Conservation (phyloP, 139 green algal species). For the Volvox africanus region DNA sequence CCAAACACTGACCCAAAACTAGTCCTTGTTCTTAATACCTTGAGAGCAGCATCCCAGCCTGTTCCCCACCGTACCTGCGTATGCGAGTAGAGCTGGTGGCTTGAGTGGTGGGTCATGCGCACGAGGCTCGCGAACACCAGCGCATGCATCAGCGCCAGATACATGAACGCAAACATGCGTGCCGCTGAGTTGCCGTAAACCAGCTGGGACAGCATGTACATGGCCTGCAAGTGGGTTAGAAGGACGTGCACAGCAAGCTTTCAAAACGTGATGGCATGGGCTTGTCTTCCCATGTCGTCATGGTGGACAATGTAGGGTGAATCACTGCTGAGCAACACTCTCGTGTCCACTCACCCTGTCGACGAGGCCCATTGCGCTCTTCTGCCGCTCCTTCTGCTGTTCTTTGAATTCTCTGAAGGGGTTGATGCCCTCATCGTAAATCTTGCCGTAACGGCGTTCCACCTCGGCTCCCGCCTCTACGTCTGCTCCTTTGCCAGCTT, state of each 20-base stretch:
- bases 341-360: conserved; percentile 40
- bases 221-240: conserved; percentile 26
- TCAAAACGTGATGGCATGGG: too few relatives aligned
- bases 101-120: conserved; percentile 66
- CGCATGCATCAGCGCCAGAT: conserved; percentile 88
- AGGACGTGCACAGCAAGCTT: not conserved
- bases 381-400: conserved; percentile 60
- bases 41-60: too few relatives aligned
- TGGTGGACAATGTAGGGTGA: too few relatives aligned
- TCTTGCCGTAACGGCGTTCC: conserved; percentile 83
- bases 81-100: conserved; percentile 49
- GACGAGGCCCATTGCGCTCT: conserved; percentile 50
- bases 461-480: conserved; percentile 75
- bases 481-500: conserved; percentile 57
- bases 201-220: conserved; percentile 70
- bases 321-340: too few relatives aligned
- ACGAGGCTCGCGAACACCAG: conserved; percentile 80
- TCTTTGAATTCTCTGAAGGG: conserved; percentile 89
- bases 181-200: conserved; percentile 72
- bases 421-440: conserved; percentile 93
- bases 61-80: conserved; percentile 5
- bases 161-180: conserved; percentile 85
- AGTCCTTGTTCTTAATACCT: too few relatives aligned
- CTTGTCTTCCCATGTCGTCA: too few relatives aligned
- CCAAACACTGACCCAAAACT: too few relatives aligned